Evolutionary conservation across 805 yeast species (phyloP), one percentile per base, ranked within the genome.

Genomic region (Saturnispora hagleri): DNA sequence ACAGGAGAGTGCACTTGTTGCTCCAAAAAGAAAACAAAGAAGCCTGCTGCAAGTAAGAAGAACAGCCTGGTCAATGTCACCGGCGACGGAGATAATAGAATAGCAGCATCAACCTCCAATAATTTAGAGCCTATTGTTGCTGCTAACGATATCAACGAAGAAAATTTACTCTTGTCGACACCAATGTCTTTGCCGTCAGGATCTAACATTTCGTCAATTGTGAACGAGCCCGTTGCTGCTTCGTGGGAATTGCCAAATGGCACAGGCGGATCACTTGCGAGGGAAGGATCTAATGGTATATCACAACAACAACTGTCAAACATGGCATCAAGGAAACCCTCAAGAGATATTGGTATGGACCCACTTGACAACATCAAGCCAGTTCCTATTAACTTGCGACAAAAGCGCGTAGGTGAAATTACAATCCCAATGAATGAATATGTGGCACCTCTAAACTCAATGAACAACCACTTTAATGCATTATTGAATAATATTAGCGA

Each of bases 361-460:
- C 69, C 69, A 4, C 46, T 50, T 13, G 48, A 50, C 22, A 43
- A 43, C 28, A 50, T 50, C 10, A 44, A 44, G 17, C 52, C 48
- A 12, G 48, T 50, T 13, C 46, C 53, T 1, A 26, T 62, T 17
- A 54, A 60, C 36, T 60, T 62, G 45, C 53, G 65, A 35, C 57
- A 54, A 22, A 62, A 57, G 46, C 58, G 67, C 40, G 47, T 61
- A 2, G 70, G 70, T 10, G 71, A 67, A 53, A 67, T 67, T 4
- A 48, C 63, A 2, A 53, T 67, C 5, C 68, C 71, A 3, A 58
- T 67, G 27, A 69, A 68, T 47, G 72, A 69, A 50, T 69, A 65
- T 50, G 65, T 68, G 17, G 68, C 66, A 31, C 72, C 72, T 12
- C 48, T 68, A 51, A 65, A 67, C 50, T 62, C 68, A 26, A 68